Conservation (phyloP, 1,284 basidiomycete genomes). For the Austropuccinia psidii region DNA sequence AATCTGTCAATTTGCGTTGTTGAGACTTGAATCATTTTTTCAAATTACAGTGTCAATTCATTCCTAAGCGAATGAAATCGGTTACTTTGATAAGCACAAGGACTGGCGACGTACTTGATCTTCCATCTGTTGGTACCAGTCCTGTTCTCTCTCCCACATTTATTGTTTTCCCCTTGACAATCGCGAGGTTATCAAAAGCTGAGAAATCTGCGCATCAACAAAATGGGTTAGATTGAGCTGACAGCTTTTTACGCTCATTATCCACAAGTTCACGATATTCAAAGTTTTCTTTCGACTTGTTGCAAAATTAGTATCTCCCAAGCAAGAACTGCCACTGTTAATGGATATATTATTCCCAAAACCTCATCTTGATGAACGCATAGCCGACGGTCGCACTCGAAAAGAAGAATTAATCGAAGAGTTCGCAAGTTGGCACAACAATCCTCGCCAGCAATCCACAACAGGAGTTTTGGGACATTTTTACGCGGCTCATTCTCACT, state of each 20-base stretch:
- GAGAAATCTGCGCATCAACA: neutral
- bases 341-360: neutral
- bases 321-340: neutral
- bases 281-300: neutral
- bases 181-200: neutral
- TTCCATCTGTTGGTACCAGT: neutral
- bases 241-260: neutral
- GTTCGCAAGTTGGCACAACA: neutral
- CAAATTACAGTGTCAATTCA: neutral
- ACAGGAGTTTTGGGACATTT: constrained; percentile 45
- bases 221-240: neutral
- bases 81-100: constrained; percentile 1
- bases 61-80: constrained; percentile 8
- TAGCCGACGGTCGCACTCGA: neutral
- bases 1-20: neutral
- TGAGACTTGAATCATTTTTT: neutral
- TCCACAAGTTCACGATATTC: neutral
- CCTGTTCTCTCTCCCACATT: neutral
- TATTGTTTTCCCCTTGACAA: neutral
- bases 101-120: neutral
- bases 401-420: neutral
- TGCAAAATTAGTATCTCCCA: neutral
- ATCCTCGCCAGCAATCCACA: constrained; percentile 35
- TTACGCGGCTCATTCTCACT: constrained; percentile 43
- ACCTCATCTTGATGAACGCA: neutral